A percentile compares a stretch with the other conserved stretches of the same genome.
Evolutionary conservation across 2,329 filamentous ascomycete genomes (phyloP).

Genomic region (Aspergillus felis): DNA sequence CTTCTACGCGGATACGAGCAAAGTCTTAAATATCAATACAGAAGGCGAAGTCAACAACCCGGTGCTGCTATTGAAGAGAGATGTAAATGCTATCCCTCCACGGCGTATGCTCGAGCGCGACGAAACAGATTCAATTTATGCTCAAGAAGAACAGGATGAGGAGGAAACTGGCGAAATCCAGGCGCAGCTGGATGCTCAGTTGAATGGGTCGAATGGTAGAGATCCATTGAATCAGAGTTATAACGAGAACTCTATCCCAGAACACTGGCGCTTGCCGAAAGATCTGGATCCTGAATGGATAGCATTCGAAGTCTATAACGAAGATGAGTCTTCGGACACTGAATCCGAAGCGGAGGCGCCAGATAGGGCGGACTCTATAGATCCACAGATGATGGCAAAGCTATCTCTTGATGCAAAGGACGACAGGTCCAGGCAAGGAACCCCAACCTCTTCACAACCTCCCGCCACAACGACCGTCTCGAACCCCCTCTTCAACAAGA

Average conservation of each 20-base stretch:
- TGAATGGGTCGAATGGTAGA: constrained; percentile 18
- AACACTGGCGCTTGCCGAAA: constrained; percentile 61
- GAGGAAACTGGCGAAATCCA: constrained; percentile 40
- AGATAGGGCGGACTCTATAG: constrained; percentile 29
- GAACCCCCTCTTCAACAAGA: constrained; percentile 50
- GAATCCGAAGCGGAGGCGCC: constrained; percentile 40
- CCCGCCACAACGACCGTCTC: constrained; percentile 29
- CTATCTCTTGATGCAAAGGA: constrained; percentile 38
- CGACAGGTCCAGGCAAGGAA: constrained; percentile 25
- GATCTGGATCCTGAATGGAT: constrained; percentile 88
- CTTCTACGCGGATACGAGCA: constrained; percentile 88
- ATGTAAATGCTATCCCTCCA: constrained; percentile 60
- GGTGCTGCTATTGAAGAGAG: constrained; percentile 69
- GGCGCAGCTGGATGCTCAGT: constrained; percentile 36
- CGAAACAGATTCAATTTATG: constrained; percentile 32
- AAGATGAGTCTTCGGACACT: constrained; percentile 56
- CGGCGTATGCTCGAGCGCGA: constrained; percentile 54
- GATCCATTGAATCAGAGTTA: constrained; percentile 11
- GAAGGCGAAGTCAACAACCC: constrained; percentile 68
- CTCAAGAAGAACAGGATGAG: constrained; percentile 25
- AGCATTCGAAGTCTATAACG: constrained; percentile 78
- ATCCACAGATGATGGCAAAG: constrained; percentile 46
- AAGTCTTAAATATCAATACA: constrained; percentile 76
- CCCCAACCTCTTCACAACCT: constrained; percentile 28
- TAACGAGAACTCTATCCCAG: constrained; percentile 30